Evolutionary conservation across 164 flowering plant species (phyloP).

Genomic region (Macadamia tetraphylla): DNA sequence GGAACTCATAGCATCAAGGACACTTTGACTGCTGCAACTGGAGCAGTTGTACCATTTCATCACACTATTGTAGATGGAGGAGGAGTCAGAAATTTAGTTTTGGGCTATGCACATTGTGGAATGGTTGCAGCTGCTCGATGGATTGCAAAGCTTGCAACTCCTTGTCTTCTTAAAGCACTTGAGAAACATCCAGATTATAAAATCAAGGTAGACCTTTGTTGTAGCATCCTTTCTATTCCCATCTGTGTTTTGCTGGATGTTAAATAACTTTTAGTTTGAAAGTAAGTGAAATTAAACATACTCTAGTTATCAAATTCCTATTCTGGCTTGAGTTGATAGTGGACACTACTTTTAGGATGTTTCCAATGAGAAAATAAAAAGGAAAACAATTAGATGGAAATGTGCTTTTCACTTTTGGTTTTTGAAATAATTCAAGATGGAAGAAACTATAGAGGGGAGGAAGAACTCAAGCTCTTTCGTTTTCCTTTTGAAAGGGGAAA

Average conservation of each 20-base stretch:
- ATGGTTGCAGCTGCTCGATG: conserved; percentile 99
- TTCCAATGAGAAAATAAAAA: too few relatives aligned
- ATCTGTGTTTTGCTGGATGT: not conserved
- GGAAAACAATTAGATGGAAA: too few relatives aligned
- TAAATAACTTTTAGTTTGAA: too few relatives aligned
- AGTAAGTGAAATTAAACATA: not conserved
- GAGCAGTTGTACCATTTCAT: conserved; percentile 96
- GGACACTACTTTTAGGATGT: too few relatives aligned
- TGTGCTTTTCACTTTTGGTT: too few relatives aligned
- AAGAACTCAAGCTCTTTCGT: too few relatives aligned
- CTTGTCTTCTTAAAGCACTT: conserved; percentile 68
- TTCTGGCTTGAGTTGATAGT: not conserved
- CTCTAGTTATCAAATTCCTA: not conserved
- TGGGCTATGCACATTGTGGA: conserved; percentile 99
- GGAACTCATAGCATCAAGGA: conserved; percentile 98
- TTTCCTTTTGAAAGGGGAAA: too few relatives aligned
- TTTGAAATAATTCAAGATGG: too few relatives aligned
- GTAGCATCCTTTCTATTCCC: not conserved
- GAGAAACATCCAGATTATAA: conserved; percentile 58
- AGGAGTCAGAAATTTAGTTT: conserved; percentile 80
- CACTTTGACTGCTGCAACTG: conserved; percentile 94
- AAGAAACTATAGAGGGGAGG: too few relatives aligned
- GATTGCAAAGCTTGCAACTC: conserved; percentile 90
- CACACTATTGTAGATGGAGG: conserved; percentile 84
- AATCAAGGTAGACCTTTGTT: conserved; percentile 47